Evolutionary conservation across 805 yeast species (phyloP).

Genomic region (Candida sphagnicola): DNA sequence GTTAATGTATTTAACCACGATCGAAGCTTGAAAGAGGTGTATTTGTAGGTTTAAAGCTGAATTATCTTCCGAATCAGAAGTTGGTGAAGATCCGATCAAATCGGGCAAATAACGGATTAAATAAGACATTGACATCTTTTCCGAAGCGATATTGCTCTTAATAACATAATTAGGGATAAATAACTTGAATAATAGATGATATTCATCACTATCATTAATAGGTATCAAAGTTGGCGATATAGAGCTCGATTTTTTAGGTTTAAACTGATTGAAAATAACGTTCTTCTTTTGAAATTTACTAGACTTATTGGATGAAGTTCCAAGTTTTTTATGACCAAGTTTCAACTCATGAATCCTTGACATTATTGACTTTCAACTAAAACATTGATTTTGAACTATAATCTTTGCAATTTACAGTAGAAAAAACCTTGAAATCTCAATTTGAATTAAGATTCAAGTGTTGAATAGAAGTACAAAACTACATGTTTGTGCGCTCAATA

Average conservation of each 20-base stretch:
- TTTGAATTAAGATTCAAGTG: too few species aligned
- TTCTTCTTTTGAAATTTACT: conserved; percentile 2
- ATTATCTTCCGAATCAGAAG: conserved; percentile 9
- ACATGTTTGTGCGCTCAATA: conserved; percentile 4
- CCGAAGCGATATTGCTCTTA: conserved; percentile 21
- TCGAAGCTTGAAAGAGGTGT: conserved; percentile 33
- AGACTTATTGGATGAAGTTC: not conserved
- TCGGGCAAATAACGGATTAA: conserved; percentile 25
- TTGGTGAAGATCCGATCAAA: conserved; percentile 11
- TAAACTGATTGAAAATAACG: conserved; percentile 8
- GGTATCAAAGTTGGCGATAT: not conserved
- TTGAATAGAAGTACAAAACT: too few species aligned
- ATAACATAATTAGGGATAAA: conserved; percentile 32
- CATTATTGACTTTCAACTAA: not conserved
- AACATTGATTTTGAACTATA: too few species aligned
- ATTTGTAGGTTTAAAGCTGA: conserved; percentile 28
- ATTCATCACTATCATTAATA: conserved; percentile 20
- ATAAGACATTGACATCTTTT: conserved; percentile 15
- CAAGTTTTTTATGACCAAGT: not conserved
- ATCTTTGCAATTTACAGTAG: not conserved
- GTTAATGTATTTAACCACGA: conserved; percentile 18
- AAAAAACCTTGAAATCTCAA: not conserved
- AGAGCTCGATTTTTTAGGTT: conserved; percentile 4
- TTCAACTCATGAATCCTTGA: not conserved
- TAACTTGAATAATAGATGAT: conserved; percentile 27